Evolutionary conservation across 495 filamentous ascomycete species (phyloP).

Genomic region (Penicillium manginii): DNA sequence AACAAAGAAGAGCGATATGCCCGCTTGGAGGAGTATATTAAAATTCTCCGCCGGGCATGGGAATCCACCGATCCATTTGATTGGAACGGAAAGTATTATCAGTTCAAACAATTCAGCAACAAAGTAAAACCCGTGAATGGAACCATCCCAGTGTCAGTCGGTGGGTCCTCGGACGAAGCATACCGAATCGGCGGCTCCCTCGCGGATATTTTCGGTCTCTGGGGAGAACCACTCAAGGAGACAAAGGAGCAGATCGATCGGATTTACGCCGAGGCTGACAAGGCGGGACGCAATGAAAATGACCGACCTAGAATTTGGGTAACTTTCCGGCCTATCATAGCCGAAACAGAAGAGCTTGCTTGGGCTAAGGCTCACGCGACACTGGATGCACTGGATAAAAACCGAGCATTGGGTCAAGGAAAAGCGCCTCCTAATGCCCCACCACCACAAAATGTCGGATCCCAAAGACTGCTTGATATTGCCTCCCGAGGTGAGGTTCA

Average conservation of each 20-base stretch:
- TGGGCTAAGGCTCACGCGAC: slow-evolving; percentile 56
- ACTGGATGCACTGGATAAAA: slow-evolving; percentile 41
- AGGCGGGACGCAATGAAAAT: slow-evolving; percentile 38
- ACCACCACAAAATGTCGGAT: slow-evolving; percentile 55
- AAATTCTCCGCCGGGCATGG: slow-evolving; percentile 56
- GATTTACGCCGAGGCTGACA: slow-evolving; percentile 52
- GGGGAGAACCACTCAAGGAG: slow-evolving; percentile 60
- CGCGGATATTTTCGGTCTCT: slow-evolving; percentile 59
- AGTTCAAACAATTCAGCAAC: slow-evolving; percentile 57
- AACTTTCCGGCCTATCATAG: slow-evolving; percentile 57
- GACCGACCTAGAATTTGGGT: slow-evolving; percentile 59
- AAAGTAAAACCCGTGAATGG: slow-evolving; percentile 51
- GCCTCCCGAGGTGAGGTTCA: slow-evolving; percentile 56
- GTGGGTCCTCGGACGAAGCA: slow-evolving; percentile 55
- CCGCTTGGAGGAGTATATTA: slow-evolving; percentile 57
- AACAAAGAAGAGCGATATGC: slow-evolving; percentile 55
- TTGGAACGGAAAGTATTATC: slow-evolving; percentile 55
- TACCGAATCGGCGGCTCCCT: slow-evolving; percentile 56
- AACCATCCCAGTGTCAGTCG: slow-evolving; percentile 55
- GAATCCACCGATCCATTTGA: slow-evolving; percentile 54
- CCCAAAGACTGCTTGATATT: slow-evolving; percentile 56
- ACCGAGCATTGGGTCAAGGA: slow-evolving; percentile 36
- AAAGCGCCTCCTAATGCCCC: slow-evolving; percentile 33
- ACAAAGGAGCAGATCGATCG: slow-evolving; percentile 58
- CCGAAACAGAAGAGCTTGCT: slow-evolving; percentile 58